Evolutionary conservation across 306 rosid species (phyloP).

Genomic region (Medicago ruthenica): DNA sequence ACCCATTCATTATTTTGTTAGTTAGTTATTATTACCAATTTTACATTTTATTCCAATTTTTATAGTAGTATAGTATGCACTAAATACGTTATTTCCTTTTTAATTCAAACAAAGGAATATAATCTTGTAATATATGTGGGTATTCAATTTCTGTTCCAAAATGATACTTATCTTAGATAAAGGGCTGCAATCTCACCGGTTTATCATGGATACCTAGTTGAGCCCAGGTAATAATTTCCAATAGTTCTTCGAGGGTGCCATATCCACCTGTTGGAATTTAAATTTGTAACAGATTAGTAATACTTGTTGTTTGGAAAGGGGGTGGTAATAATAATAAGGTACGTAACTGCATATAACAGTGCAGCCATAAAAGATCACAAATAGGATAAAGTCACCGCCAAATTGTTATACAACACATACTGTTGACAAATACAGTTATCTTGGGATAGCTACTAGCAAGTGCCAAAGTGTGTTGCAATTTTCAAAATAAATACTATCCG

Average conservation of each 20-base stretch:
- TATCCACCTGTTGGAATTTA: slow-evolving; percentile 68
- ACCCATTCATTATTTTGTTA: not conserved
- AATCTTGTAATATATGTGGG: not conserved
- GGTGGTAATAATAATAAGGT: no score
- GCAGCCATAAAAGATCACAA: not conserved
- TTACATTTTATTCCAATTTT: not conserved
- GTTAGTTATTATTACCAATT: not conserved
- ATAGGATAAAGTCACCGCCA: slow-evolving; percentile 10
- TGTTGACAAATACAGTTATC: slow-evolving; percentile 39
- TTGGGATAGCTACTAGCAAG: not conserved
- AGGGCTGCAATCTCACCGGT: slow-evolving; percentile 61
- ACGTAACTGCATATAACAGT: not conserved
- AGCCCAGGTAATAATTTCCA: slow-evolving; percentile 96
- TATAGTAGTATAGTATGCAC: not conserved
- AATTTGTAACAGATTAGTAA: slow-evolving; percentile 7
- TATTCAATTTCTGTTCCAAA: not conserved
- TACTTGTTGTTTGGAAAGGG: no score
- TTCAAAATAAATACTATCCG: no score
- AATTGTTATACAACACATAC: slow-evolving; percentile 20
- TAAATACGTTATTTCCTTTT: no score
- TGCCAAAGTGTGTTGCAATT: no score
- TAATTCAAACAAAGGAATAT: no score
- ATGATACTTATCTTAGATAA: not conserved
- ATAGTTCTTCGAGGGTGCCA: slow-evolving; percentile 87
- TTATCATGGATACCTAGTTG: slow-evolving; percentile 92